Evolutionary conservation across 352 stramenopile species (phyloP), one percentile per base, ranked within the genome.

Genomic region (Stephanocyclus meneghinianus): DNA sequence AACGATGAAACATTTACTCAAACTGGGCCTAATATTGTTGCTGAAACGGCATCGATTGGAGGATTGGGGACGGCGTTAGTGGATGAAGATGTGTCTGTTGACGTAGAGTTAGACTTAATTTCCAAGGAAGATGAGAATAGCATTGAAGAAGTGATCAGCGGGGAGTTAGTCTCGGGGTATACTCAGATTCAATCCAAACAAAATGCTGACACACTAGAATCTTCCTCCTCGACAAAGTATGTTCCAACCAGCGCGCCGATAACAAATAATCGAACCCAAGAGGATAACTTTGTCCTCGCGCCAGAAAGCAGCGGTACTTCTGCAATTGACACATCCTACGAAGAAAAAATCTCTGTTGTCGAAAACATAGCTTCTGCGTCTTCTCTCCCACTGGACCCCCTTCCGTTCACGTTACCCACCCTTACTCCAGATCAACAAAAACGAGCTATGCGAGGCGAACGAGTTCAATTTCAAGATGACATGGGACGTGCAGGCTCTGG

Each of bases 401-500:
- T 91, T 5, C 88, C 88, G 13, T 93, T 93, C 75, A 77, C 76
- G 50, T 68, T 93, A 11, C 88, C 88, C 5, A 70, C 35, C 45
- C 74, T 93, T 4, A 74, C 74, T n/a, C 7, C 51, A 10, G 75
- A 85, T 51, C 86, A 93, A 76, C 77, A 77, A 48, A 32, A 37
- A 26, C 42, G 65, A 73, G 62, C 92, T 6, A 51, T 48, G 13
- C 60, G 63, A 55, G 88, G 86, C 30, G 86, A 93, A 78, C 67
- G 88, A 37, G 60, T 93, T 3, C 86, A 93, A 73, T 85, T 88
- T 59, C 88, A 93, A 72, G 81, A 84, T 32, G 80, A 91, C 47
- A 93, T 93, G 88, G 86, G 84, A 74, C 71, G 84, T 57, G 86
- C 90, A 72, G 88, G 88, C 50, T 91, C 84, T 1, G 88, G 88